A percentile compares a stretch with the other conserved stretches of the same genome.
phyloP scores from a whole-genome alignment of 192 early-diverging fungal genomes.

The Gonapodya prolifera region DNA sequence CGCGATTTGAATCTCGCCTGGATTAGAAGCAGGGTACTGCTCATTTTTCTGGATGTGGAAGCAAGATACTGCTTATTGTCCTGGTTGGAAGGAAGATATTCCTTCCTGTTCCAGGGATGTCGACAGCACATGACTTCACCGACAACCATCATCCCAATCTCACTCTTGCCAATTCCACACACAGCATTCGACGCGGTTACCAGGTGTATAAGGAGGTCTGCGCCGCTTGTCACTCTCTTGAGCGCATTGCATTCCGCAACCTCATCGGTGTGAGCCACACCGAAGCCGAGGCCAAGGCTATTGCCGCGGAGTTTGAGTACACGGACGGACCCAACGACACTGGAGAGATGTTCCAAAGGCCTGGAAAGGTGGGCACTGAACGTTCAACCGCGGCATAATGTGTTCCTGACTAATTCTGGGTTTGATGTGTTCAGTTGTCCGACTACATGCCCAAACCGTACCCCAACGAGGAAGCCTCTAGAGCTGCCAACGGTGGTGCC shows the following conservation, averaged over 20 bases:
- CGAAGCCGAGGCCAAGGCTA: slow-evolving; percentile 80
- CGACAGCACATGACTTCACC: background rate
- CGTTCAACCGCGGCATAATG: background rate
- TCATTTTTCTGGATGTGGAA: slow-evolving; percentile 10
- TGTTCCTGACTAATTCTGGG: background rate
- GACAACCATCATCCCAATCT: no score
- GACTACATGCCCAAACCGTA: slow-evolving; percentile 86
- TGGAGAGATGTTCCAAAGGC: slow-evolving; percentile 84
- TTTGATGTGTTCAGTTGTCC: slow-evolving; percentile 37
- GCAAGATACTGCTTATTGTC: no score
- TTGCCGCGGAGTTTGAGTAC: slow-evolving; percentile 89
- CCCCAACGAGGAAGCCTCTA: slow-evolving; percentile 91
- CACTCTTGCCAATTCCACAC: no score
- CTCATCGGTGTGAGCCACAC: slow-evolving; percentile 89
- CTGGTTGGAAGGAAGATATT: background rate
- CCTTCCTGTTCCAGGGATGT: background rate
- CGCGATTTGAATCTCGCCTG: slow-evolving; percentile 5
- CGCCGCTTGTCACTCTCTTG: slow-evolving; percentile 91
- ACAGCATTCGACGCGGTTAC: slow-evolving; percentile 92
- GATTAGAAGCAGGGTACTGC: background rate
- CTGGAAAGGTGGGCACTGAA: slow-evolving; percentile 54
- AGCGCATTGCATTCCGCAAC: slow-evolving; percentile 88
- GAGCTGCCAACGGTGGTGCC: slow-evolving; percentile 91
- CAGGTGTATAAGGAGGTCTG: slow-evolving; percentile 99
- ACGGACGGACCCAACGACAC: slow-evolving; percentile 82